A percentile compares a stretch with the other conserved stretches of the same genome.
These are phyloP conservation scores for Silene conica DNA, from an alignment of 148 eudicot species.

Conservation along the genomic window DNA sequence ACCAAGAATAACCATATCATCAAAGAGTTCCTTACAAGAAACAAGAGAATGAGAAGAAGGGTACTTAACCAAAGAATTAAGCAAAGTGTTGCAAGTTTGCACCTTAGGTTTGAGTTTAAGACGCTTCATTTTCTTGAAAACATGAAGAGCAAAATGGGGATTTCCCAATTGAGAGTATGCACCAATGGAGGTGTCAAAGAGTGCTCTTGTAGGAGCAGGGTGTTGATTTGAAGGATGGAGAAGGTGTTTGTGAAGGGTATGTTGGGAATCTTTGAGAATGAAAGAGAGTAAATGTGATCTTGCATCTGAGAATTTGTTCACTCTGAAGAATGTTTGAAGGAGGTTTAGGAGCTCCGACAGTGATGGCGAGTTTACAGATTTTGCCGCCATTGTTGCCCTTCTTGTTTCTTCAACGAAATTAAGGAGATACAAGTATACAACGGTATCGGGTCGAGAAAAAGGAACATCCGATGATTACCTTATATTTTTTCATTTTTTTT, in stretches of 20 bases:
- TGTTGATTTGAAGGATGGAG: slow-evolving; percentile 42
- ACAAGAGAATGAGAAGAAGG: slow-evolving; percentile 32
- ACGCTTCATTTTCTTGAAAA: slow-evolving; percentile 72
- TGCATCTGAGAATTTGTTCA: slow-evolving; percentile 60
- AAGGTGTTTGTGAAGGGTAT: slow-evolving; percentile 48
- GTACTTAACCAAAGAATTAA: slow-evolving; percentile 53
- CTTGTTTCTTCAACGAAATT: no score
- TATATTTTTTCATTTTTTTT: no score
- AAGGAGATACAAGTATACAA: no score
- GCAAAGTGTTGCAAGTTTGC: slow-evolving; percentile 55
- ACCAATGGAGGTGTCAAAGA: slow-evolving; percentile 50
- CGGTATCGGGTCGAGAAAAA: no score
- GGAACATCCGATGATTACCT: no score
- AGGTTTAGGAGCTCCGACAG: slow-evolving; percentile 43
- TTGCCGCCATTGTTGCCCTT: slow-evolving; percentile 27
- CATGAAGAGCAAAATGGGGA: slow-evolving; percentile 50
- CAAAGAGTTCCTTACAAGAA: slow-evolving; percentile 43
- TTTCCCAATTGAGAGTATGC: slow-evolving; percentile 49
- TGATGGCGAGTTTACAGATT: slow-evolving; percentile 10
- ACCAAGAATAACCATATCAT: slow-evolving; percentile 42
- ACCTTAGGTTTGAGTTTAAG: slow-evolving; percentile 39
- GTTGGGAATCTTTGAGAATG: slow-evolving; percentile 46
- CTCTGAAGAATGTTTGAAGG: slow-evolving; percentile 42
- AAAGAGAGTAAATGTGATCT: slow-evolving; percentile 39
- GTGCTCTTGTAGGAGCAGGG: slow-evolving; percentile 40